A percentile compares a stretch with the other conserved stretches of the same genome.
Evolutionary conservation across 768 basidiomycete species (phyloP).

Genomic region (Amanita pallidorosea): DNA sequence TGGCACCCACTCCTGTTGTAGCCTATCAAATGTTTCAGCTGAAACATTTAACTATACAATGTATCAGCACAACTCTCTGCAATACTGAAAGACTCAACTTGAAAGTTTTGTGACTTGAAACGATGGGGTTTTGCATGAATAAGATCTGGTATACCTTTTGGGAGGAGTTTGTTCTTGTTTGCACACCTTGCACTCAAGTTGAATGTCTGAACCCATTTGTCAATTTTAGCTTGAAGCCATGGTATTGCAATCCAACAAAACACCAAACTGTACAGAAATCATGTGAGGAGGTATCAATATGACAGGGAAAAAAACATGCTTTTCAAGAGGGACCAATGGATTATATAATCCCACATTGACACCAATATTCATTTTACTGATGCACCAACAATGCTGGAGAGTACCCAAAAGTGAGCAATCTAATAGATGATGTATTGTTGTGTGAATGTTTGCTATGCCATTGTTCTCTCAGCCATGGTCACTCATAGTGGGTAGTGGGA

Average conservation of each 20-base stretch:
- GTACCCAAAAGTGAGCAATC: neutral
- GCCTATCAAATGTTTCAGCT: too few species aligned
- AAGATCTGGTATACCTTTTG: constrained; percentile 24
- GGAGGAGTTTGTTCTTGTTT: constrained; percentile 25
- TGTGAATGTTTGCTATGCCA: neutral
- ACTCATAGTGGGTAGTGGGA: constrained; percentile 32
- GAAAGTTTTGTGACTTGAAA: constrained; percentile 14
- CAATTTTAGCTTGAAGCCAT: constrained; percentile 27
- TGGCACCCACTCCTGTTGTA: neutral
- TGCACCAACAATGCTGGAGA: constrained; percentile 26
- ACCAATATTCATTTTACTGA: too few species aligned
- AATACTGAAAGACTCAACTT: neutral
- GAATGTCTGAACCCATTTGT: constrained; percentile 13
- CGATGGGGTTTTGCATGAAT: constrained; percentile 19
- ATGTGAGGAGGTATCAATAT: too few species aligned
- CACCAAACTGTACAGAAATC: constrained; percentile 16
- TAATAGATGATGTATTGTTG: neutral
- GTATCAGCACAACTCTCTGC: too few species aligned
- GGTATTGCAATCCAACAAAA: constrained; percentile 32
- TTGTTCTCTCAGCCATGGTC: neutral
- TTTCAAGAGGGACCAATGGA: too few species aligned
- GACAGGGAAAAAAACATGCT: too few species aligned
- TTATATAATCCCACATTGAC: too few species aligned
- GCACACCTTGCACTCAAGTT: constrained; percentile 15
- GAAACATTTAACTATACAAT: too few species aligned